These are phyloP conservation scores for Gymnopus androsaceus DNA, from an alignment of 1,284 basidiomycete genomes.

Conservation along the genomic window DNA sequence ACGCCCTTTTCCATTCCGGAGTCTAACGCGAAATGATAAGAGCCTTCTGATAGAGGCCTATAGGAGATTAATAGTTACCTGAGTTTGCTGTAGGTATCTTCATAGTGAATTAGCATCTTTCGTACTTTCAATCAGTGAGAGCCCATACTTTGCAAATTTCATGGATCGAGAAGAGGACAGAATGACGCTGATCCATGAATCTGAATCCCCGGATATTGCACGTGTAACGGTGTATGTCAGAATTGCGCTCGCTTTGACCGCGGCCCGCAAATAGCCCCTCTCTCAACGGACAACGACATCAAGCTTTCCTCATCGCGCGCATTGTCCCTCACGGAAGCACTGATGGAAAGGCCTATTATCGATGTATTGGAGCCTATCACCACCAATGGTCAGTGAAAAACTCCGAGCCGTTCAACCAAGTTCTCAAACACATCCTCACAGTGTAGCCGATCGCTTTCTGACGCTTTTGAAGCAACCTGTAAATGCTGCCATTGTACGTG, in stretches of 20 bases:
- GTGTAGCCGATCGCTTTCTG: too few relatives aligned
- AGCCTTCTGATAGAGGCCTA: not conserved
- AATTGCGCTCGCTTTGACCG: too few relatives aligned
- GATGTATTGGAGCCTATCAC: constrained; percentile 40
- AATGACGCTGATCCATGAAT: too few relatives aligned
- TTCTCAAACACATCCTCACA: too few relatives aligned
- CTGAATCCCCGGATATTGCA: constrained; percentile 14
- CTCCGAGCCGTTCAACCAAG: constrained; percentile 28
- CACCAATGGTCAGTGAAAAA: constrained; percentile 31
- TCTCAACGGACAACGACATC: constrained; percentile 25
- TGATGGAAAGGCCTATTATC: constrained; percentile 28
- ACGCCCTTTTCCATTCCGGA: constrained; percentile 81
- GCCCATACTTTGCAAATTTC: constrained; percentile 62
- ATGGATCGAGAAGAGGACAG: too few relatives aligned
- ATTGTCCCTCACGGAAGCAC: constrained; percentile 20
- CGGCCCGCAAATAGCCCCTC: too few relatives aligned
- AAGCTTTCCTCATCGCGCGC: constrained; percentile 22
- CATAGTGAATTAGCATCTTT: not conserved
- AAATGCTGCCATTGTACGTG: too few relatives aligned
- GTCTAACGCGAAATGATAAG: constrained; percentile 43
- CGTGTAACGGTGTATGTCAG: too few relatives aligned
- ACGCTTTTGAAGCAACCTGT: too few relatives aligned
- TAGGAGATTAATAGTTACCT: constrained; percentile 43
- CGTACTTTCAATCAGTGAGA: not conserved
- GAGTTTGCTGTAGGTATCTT: constrained; percentile 71